Conservation (phyloP, 164 flowering plant species). For the Vitis amurensis region DNA sequence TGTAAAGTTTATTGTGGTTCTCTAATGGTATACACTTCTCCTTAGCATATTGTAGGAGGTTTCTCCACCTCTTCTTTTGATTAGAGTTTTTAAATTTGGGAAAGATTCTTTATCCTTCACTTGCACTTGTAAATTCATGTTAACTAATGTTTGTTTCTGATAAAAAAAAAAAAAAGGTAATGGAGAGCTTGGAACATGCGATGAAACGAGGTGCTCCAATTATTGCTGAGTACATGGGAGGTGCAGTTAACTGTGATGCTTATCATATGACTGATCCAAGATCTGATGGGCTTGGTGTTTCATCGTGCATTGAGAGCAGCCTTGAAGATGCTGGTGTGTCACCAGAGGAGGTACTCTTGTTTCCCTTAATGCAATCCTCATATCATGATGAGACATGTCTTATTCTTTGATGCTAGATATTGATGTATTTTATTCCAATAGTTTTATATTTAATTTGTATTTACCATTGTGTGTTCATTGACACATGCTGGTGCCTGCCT, state of each 20-base stretch:
- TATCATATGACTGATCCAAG: slow-evolving; percentile 98
- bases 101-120: too few relatives aligned
- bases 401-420: too few relatives aligned
- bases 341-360: slow-evolving; percentile 75
- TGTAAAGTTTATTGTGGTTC: not conserved
- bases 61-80: too few relatives aligned
- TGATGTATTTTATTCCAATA: too few relatives aligned
- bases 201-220: slow-evolving; percentile 92
- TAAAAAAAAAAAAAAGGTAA: slow-evolving; percentile 47
- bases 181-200: slow-evolving; percentile 99
- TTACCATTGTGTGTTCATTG: too few relatives aligned
- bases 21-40: not conserved
- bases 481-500: too few relatives aligned
- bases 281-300: slow-evolving; percentile 95
- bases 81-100: too few relatives aligned
- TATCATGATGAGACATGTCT: too few relatives aligned
- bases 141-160: not conserved
- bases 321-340: slow-evolving; percentile 94
- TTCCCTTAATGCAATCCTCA: not conserved
- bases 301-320: slow-evolving; percentile 76
- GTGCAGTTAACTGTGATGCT: slow-evolving; percentile 95
- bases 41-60: too few relatives aligned
- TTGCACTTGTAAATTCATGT: too few relatives aligned
- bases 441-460: too few relatives aligned
- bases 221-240: slow-evolving; percentile 89